Evolutionary conservation across 805 yeast genomes (phyloP), one percentile per base, ranked within the genome.

Genomic region (Spencermartinsiella europaea): DNA sequence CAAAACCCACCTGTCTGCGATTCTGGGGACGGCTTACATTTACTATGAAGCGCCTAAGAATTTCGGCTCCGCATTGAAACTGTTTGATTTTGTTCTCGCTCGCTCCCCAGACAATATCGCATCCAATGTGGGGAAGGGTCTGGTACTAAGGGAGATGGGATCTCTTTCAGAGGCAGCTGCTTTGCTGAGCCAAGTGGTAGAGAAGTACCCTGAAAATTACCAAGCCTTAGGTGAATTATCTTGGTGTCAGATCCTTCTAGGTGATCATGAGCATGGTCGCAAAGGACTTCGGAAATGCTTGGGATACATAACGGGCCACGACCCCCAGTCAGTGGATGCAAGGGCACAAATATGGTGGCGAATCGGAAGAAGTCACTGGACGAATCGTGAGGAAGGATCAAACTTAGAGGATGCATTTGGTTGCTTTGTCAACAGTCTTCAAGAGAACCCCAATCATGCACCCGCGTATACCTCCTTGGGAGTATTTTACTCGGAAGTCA

Each of bases 21-120:
- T 77, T 20, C 70, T 86, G 45, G 98, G 93, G 0, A 76, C 81
- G 0, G 74, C 84, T 1, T 86, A 89, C 59, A 85, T 95, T 0
- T 83, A 86, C 59, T 76, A 81, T 58, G 96, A 91, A 62, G 85
- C 97, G 0, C 99, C 98, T 8, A 88, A 88, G 63, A 85, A 91
- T 64, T 87, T 79, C 58, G 71, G 77, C 2, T 72, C 81, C 21
- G 98, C 99, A 0, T 60, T 83, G 22, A 78, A 77, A 41, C 63
- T 89, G 14, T 93, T 83, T 63, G 83, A 84, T 33, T 67, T 71
- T 20, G 78, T 89, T 2, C 68, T 87, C 21, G 53, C 63, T 0
- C 68, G 68, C 17, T 67, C 68, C 25, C 73, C 75, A 3, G 56
- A 63, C 3, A 78, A 81, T 55, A 65, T 74, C 3, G 73, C 72